Evolutionary conservation across 2,329 filamentous ascomycete species (phyloP).

Genomic region (Coniella lustricola): DNA sequence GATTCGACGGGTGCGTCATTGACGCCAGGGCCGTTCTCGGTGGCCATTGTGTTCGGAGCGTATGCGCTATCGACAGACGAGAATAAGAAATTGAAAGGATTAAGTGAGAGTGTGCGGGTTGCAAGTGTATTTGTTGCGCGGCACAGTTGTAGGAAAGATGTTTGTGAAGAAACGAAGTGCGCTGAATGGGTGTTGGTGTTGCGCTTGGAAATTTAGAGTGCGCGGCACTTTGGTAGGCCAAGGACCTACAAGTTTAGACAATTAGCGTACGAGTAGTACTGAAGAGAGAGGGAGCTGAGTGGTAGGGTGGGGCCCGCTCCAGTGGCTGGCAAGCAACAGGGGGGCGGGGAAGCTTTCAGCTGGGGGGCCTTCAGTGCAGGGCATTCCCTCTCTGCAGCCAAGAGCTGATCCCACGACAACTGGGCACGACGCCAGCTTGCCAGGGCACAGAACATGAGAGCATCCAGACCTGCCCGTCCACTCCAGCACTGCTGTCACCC

Average conservation of each 20-base stretch:
- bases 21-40: constrained; percentile 42
- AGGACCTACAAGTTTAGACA: neutral
- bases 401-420: too few species aligned
- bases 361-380: neutral
- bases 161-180: neutral
- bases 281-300: neutral
- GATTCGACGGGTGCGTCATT: constrained; percentile 35
- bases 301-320: neutral
- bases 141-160: neutral
- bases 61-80: constrained; percentile 3
- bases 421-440: too few species aligned
- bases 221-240: neutral
- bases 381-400: neutral
- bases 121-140: too few species aligned
- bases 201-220: neutral
- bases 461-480: too few species aligned
- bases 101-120: too few species aligned
- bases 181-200: neutral
- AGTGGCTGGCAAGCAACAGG: neutral
- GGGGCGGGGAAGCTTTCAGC: neutral
- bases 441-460: too few species aligned
- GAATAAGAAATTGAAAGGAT: neutral
- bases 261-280: neutral
- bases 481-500: too few species aligned
- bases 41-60: constrained; percentile 37